Percentiles rank a stretch among this genome's conserved stretches.
These are phyloP conservation scores for Xylaria acuta DNA, from an alignment of 495 filamentous ascomycete species.

Conservation along the genomic window DNA sequence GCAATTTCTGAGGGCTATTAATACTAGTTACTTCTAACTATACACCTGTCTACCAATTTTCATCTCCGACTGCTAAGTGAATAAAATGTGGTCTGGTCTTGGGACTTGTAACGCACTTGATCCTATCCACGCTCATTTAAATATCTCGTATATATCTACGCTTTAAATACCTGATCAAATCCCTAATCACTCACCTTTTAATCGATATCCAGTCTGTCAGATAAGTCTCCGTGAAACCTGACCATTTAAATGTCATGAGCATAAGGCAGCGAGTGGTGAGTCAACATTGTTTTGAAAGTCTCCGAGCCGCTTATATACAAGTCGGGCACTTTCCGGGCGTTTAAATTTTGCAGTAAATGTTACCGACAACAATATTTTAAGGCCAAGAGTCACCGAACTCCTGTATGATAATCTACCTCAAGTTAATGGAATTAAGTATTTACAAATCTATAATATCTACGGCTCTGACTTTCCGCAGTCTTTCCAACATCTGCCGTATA, in stretches of 20 bases:
- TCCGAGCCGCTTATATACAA: neutral
- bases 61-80: neutral
- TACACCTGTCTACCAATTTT: neutral
- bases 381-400: neutral
- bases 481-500: neutral
- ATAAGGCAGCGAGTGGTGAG: neutral
- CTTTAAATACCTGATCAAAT: neutral
- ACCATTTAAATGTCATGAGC: neutral
- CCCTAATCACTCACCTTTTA: neutral
- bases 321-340: neutral
- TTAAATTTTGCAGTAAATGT: neutral
- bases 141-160: neutral
- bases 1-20: no score
- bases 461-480: neutral
- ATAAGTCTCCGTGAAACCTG: neutral
- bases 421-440: neutral
- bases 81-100: neutral
- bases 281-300: neutral
- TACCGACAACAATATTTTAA: neutral
- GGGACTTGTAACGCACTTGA: neutral
- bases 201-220: neutral
- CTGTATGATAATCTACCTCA: neutral
- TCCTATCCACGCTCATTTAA: neutral
- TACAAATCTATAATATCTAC: neutral
- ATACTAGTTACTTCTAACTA: no score